Percentiles rank a stretch among this genome's conserved stretches.
These are phyloP conservation scores for Nannizzia gypsea DNA, from an alignment of 2,329 filamentous ascomycete genomes.

Conservation along the genomic window DNA sequence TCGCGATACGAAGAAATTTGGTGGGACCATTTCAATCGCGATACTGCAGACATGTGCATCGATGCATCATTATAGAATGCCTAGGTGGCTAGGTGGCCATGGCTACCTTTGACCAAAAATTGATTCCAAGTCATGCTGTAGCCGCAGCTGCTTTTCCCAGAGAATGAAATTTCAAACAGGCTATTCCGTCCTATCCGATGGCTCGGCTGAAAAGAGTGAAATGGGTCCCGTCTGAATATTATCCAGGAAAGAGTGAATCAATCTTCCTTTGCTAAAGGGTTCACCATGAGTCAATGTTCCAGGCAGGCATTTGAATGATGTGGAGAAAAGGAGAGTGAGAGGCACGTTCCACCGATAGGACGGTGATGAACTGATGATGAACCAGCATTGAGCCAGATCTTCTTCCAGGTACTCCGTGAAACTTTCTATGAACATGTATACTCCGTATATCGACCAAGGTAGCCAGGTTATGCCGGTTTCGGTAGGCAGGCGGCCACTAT, in stretches of 20 bases:
- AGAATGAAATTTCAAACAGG: too few relatives aligned
- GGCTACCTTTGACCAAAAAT: too few relatives aligned
- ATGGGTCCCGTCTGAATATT: too few relatives aligned
- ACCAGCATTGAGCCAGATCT: not conserved
- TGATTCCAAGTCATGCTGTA: too few relatives aligned
- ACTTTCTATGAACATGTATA: not conserved
- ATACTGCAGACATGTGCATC: not conserved
- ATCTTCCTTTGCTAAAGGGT: not conserved
- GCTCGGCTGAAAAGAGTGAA: too few relatives aligned
- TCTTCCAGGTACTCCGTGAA: not conserved
- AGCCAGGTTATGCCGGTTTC: not conserved
- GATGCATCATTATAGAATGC: not conserved
- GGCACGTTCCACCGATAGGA: not conserved
- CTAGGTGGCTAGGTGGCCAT: too few relatives aligned
- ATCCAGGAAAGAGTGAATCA: not conserved
- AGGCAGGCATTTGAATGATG: not conserved
- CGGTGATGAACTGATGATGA: not conserved
- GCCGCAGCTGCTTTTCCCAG: too few relatives aligned
- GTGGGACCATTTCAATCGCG: not conserved
- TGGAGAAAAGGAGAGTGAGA: not conserved
- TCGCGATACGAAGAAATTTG: conserved; percentile 1
- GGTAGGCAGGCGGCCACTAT: not conserved
- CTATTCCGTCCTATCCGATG: too few relatives aligned
- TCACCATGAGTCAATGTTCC: not conserved
- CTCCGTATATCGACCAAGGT: not conserved